Evolutionary conservation across 2,329 filamentous ascomycete species (phyloP), one percentile per base, ranked within the genome.

Genomic region (Fusarium pseudograminearum): DNA sequence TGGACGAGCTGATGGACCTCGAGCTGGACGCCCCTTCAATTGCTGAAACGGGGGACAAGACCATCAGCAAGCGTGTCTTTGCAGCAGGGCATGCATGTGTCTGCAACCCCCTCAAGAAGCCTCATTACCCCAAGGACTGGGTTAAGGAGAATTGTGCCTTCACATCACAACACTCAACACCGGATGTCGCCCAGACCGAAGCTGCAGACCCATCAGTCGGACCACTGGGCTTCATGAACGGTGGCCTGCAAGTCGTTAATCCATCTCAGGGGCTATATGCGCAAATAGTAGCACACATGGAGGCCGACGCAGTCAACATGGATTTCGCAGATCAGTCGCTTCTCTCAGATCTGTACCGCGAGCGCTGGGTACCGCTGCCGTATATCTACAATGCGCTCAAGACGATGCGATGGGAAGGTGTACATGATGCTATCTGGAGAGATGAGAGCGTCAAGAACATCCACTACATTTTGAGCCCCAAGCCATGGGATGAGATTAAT

Each of bases 1-100:
- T 97, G 92, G 94, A 97, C 78, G 93, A 97, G 82, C 83, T 97
- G 71, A 97, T 97, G 93, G 89, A 93, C n/a, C 73, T 97, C 51
- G 82, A 87, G 65, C 86, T 97, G 46, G 92, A 95, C 78, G 76
- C 82, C 33, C 73, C 73, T 2, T 38, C 63, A 12, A 48, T 80
- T 44, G 69, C 68, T 42, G 73, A 67, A 31, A 61, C 61, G 6
- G 69, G 67, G 26, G 52, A 71, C n/a, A 48, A 58, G 36, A 40
- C 51, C 5, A 57, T 60, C 3, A 73, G 91, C 24, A 77, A 84
- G 45, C 85, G 87, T 45, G 91, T 97, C 34, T 95, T 97, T 79
- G 93, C 93, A 2, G 93, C 93, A 7, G 89, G 89, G 68, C 93
- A 95, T 80, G 93, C 93, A 7, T 97, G 93, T 80, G 89, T 93